These are phyloP conservation scores for Cladophialophora carrionii DNA, from an alignment of 2,329 filamentous ascomycete genomes.

Conservation along the genomic window DNA sequence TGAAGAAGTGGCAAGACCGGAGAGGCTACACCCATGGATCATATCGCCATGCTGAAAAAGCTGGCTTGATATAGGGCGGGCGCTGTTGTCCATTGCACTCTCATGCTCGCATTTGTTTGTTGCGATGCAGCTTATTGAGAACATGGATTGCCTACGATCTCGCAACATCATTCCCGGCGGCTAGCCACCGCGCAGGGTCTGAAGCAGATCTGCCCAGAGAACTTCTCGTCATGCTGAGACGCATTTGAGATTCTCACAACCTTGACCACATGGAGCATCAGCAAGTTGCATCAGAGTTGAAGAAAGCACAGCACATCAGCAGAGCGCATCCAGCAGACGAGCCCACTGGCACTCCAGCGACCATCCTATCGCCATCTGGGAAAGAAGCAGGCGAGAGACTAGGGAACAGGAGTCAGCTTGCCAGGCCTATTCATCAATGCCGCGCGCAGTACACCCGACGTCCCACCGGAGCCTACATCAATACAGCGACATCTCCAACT, in stretches of 20 bases:
- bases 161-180: constrained; percentile 24
- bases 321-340: constrained; percentile 4
- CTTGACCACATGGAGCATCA: constrained; percentile 32
- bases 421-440: background rate
- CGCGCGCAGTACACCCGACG: background rate
- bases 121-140: constrained; percentile 19
- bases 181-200: constrained; percentile 33
- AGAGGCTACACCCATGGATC: constrained; percentile 27
- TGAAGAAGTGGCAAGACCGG: constrained; percentile 25
- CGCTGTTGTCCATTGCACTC: constrained; percentile 12
- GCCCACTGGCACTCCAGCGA: background rate
- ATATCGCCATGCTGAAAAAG: constrained; percentile 32
- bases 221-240: constrained; percentile 30
- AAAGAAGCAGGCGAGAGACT: background rate
- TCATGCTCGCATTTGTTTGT: constrained; percentile 20
- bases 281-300: constrained; percentile 26
- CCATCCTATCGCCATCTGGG: background rate
- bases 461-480: background rate
- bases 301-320: constrained; percentile 21
- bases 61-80: constrained; percentile 31
- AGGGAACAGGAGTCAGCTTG: background rate
- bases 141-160: constrained; percentile 25
- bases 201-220: constrained; percentile 32
- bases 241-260: constrained; percentile 25
- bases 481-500: background rate